Conservation (phyloP, 257 asterid genomes). For the Prunella vulgaris region DNA sequence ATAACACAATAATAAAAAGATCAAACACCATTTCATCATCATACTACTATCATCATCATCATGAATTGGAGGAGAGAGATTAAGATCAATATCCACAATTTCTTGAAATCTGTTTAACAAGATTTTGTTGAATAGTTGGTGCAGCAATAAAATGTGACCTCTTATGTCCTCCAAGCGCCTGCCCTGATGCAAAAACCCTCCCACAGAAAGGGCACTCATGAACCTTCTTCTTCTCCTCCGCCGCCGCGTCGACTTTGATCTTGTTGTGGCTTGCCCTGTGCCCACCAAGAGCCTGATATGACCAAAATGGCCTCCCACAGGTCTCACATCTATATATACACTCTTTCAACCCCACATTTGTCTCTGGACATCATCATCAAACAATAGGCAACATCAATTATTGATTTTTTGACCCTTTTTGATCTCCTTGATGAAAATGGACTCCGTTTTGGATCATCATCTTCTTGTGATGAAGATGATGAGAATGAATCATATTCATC, state of each 20-base stretch:
- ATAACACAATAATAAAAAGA: conserved; percentile 10
- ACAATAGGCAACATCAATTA: conserved; percentile 54
- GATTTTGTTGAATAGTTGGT: not conserved
- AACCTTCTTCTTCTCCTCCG: conserved; percentile 36
- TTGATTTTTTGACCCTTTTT: conserved; percentile 32
- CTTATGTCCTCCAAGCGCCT: conserved; percentile 86
- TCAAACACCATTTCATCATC: not conserved
- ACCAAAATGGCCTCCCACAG: conserved; percentile 54
- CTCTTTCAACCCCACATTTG: conserved; percentile 36
- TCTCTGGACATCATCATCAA: conserved; percentile 79
- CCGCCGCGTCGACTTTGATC: conserved; percentile 17
- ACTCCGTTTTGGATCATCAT: conserved; percentile 23
- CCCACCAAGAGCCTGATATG: conserved; percentile 86
- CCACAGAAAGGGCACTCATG: conserved; percentile 66
- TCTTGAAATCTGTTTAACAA: conserved; percentile 25
- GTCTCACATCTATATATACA: conserved; percentile 50
- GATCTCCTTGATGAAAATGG: conserved; percentile 32
- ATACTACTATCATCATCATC: conserved; percentile 40
- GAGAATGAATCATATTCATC: not conserved
- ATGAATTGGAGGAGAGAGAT: conserved; percentile 58
- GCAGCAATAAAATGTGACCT: conserved; percentile 57
- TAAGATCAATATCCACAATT: conserved; percentile 49
- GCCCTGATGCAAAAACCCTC: conserved; percentile 74
- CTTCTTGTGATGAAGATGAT: conserved; percentile 20
- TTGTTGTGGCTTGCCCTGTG: conserved; percentile 82